phyloP scores from a whole-genome alignment of 129 eudicot genomes.

The Tagetes patula region DNA sequence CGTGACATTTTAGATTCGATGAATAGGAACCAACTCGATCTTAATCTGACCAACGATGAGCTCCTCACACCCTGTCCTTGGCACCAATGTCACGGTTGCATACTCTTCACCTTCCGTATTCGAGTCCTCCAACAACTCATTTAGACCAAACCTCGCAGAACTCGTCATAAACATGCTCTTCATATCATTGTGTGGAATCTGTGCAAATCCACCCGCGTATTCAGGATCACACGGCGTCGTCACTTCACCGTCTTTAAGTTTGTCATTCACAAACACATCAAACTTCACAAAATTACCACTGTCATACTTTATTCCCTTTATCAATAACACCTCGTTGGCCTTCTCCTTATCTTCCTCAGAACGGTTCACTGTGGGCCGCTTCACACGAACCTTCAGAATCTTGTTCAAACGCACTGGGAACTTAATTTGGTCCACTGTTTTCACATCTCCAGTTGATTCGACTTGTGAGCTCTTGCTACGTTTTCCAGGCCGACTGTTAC shows the following conservation, averaged over 20 bases:
- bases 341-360: neutral
- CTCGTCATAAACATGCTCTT: conserved; percentile 28
- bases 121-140: conserved; percentile 53
- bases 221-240: conserved; percentile 44
- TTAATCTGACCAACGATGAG: conserved; percentile 45
- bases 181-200: conserved; percentile 33
- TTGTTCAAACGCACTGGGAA: conserved; percentile 2
- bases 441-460: neutral
- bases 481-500: conserved; percentile 4
- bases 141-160: conserved; percentile 33
- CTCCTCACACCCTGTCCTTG: conserved; percentile 35
- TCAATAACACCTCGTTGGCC: conserved; percentile 14
- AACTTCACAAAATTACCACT: conserved; percentile 20
- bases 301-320: neutral
- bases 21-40: conserved; percentile 35
- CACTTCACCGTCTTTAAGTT: conserved; percentile 22
- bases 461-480: neutral
- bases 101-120: conserved; percentile 38
- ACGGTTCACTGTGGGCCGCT: conserved; percentile 17
- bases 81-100: conserved; percentile 46
- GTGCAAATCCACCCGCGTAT: conserved; percentile 60
- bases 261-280: conserved; percentile 50
- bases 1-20: neutral
- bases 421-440: conserved; percentile 4
- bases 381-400: conserved; percentile 9